These are phyloP conservation scores for Pilasporangium apinafurcum DNA, from an alignment of 352 stramenopile genomes.

Conservation along the genomic window DNA sequence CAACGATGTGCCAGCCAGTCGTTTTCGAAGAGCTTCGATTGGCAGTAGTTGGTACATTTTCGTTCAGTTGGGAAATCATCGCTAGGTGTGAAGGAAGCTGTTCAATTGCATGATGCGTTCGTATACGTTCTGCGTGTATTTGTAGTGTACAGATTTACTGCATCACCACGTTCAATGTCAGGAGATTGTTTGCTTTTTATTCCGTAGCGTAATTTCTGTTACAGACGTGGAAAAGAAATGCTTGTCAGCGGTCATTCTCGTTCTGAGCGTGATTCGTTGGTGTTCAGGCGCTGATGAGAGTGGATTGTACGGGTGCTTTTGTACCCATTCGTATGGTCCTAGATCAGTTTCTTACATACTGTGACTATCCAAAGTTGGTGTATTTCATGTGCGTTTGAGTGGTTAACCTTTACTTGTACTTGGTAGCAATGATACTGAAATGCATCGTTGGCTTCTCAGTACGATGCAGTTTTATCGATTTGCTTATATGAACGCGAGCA, in stretches of 20 bases:
- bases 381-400: neutral
- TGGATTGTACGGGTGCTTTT: slow-evolving; percentile 34
- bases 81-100: neutral
- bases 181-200: slow-evolving; percentile 61
- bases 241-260: slow-evolving; percentile 48
- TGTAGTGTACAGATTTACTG: slow-evolving; percentile 2
- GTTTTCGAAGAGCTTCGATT: neutral
- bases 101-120: neutral
- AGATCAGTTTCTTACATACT: slow-evolving; percentile 78
- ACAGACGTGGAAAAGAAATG: slow-evolving; percentile 78
- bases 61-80: too few species aligned
- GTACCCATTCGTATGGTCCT: slow-evolving; percentile 25
- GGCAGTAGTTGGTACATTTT: too few species aligned
- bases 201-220: slow-evolving; percentile 75
- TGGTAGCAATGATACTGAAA: slow-evolving; percentile 82
- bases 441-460: slow-evolving; percentile 42
- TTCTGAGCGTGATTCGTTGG: slow-evolving; percentile 59
- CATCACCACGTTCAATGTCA: slow-evolving; percentile 76
- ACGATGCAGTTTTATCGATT: slow-evolving; percentile 78
- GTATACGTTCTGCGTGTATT: slow-evolving; percentile 8
- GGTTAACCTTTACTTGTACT: neutral
- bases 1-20: neutral
- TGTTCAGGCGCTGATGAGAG: slow-evolving; percentile 75
- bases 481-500: slow-evolving; percentile 77
- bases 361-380: slow-evolving; percentile 1